Conservation (phyloP, 345 rosid genomes). For the Sisymbrium irio region DNA sequence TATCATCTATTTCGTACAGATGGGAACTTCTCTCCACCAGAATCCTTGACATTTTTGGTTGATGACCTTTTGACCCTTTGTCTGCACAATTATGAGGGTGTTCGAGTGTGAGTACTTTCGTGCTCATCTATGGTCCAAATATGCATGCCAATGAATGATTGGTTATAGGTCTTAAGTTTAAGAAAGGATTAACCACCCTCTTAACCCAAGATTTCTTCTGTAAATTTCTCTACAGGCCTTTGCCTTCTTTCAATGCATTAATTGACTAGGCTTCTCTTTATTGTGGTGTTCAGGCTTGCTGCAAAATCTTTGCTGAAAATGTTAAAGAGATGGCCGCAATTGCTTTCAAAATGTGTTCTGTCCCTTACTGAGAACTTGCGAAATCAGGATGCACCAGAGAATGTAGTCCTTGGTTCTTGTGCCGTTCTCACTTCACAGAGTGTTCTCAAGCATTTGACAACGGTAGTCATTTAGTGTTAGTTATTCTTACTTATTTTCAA, state of each 20-base stretch:
- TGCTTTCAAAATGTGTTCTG: conserved; percentile 82
- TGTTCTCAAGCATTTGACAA: conserved; percentile 89
- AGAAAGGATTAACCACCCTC: not conserved
- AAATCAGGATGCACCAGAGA: conserved; percentile 62
- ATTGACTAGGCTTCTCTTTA: not conserved
- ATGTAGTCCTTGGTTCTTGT: conserved; percentile 90
- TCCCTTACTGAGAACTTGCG: conserved; percentile 65
- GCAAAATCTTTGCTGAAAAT: conserved; percentile 87
- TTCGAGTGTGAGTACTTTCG: conserved; percentile 71
- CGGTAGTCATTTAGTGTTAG: conserved; percentile 45
- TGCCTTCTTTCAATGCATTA: conserved; percentile 19
- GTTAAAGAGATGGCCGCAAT: conserved; percentile 92
- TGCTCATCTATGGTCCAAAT: not conserved
- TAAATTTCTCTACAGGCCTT: conserved; percentile 2
- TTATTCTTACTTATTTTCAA: conserved; percentile 19
- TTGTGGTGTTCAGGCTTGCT: conserved; percentile 70
- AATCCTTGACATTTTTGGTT: conserved; percentile 59
- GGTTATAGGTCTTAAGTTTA: conserved; percentile 9
- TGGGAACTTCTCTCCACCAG: conserved; percentile 76
- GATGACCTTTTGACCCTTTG: conserved; percentile 86
- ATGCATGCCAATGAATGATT: conserved; percentile 7
- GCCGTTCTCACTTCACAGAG: conserved; percentile 87
- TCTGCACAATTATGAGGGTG: conserved; percentile 93
- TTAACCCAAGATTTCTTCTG: not conserved
- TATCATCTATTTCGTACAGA: conserved; percentile 80